Evolutionary conservation across 805 yeast genomes (phyloP).

Genomic region (Barnettozyma salicaria): DNA sequence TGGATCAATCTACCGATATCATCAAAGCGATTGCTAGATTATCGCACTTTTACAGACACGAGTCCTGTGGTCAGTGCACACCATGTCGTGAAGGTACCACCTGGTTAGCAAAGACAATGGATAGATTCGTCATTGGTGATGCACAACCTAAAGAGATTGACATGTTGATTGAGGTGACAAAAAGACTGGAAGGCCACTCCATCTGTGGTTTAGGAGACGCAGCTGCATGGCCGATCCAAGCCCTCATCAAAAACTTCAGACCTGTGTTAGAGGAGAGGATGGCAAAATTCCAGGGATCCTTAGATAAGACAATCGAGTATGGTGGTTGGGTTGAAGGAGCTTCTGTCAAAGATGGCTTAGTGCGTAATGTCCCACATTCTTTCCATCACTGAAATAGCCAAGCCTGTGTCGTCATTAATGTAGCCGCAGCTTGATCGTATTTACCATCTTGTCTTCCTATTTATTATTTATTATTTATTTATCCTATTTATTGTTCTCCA

Average conservation of each 20-base stretch:
- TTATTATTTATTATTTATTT: constrained; percentile 9
- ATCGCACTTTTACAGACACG: constrained; percentile 81
- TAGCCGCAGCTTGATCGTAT: background rate
- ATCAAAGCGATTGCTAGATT: constrained; percentile 83
- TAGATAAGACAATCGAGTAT: constrained; percentile 36
- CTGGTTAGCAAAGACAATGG: constrained; percentile 80
- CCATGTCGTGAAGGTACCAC: constrained; percentile 95
- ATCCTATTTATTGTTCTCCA: too few species aligned
- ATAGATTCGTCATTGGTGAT: constrained; percentile 72
- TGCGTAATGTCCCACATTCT: constrained; percentile 47
- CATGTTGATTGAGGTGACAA: constrained; percentile 75
- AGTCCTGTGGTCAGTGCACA: constrained; percentile 92
- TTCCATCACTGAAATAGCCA: constrained; percentile 24
- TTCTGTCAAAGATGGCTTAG: constrained; percentile 54
- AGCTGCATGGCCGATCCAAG: constrained; percentile 92
- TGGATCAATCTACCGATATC: constrained; percentile 82
- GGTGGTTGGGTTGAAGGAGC: constrained; percentile 79
- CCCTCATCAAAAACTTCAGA: constrained; percentile 77
- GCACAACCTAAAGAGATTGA: constrained; percentile 79
- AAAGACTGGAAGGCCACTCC: constrained; percentile 87
- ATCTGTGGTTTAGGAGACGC: constrained; percentile 92
- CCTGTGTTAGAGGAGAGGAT: constrained; percentile 78
- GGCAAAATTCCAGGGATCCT: constrained; percentile 43
- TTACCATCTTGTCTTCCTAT: constrained; percentile 1
- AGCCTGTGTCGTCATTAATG: too few species aligned